Percentiles rank a stretch among this genome's conserved stretches.
Evolutionary conservation across 768 basidiomycete species (phyloP).

Genomic region (Mycena rebaudengoi): DNA sequence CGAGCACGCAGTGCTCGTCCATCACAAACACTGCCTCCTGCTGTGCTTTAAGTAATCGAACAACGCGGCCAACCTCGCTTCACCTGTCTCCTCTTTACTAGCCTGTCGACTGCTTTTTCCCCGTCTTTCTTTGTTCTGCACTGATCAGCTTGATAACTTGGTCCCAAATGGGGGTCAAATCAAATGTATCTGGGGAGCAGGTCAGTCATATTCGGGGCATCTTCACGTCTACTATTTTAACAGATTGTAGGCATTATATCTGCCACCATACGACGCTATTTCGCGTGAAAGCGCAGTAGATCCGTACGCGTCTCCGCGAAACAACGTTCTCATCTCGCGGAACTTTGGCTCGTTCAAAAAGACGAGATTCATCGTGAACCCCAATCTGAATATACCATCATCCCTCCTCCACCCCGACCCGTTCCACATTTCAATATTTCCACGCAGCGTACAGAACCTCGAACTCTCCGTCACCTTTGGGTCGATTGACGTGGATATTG

Average conservation of each 20-base stretch:
- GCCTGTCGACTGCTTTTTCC: too few species aligned
- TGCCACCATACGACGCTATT: background rate
- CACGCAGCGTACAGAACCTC: background rate
- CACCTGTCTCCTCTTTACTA: too few species aligned
- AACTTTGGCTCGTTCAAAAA: background rate
- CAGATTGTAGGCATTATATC: background rate
- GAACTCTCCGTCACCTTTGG: background rate
- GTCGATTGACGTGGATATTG: background rate
- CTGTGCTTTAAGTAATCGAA: too few species aligned
- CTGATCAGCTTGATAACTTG: too few species aligned
- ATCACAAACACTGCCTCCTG: too few species aligned
- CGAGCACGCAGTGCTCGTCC: too few species aligned
- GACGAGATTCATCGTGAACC: background rate
- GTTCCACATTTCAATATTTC: background rate
- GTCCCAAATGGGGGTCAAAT: too few species aligned
- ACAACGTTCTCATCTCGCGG: slow-evolving; percentile 4
- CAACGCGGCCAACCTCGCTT: too few species aligned
- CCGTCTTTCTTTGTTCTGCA: too few species aligned
- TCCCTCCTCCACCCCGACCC: background rate
- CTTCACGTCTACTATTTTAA: background rate
- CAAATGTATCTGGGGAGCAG: too few species aligned
- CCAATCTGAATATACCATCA: background rate
- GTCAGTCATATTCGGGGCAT: too few species aligned
- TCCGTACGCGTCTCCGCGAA: background rate
- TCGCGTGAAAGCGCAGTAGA: too few species aligned